Evolutionary conservation across 2,329 filamentous ascomycete genomes (phyloP), one percentile per base, ranked within the genome.

Genomic region (Fusarium cyanostomum): DNA sequence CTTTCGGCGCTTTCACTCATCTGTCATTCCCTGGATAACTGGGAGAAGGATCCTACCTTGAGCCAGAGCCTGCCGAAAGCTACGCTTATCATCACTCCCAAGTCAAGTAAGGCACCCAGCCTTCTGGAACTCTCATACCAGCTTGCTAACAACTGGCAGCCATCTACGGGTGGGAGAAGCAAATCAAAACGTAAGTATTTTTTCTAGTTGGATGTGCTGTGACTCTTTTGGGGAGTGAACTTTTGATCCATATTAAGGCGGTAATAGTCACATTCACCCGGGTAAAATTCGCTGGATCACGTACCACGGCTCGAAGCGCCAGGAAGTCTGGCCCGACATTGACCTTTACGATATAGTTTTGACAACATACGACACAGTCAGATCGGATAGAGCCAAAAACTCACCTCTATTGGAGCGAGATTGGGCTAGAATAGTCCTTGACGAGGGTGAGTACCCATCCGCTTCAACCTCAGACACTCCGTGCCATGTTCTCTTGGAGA

Each of bases 301-400:
- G 10, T 46, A 46, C 18, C 43, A 46, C 43, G 43, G 43, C 7
- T 33, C 30, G 30, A 46, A 15, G 7, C 12, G 18, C 7, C 35
- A n/a, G 8, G 27, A 21, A 27, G n/a, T 30, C 13, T 50, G 27
- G 26, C 15, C 9, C n/a, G 13, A 33, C 12, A 21, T 45, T 10
- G 43, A 26, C 12, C 30, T 24, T 11, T 50, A 51, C 16, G 45
- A 56, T 16, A 38, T 56, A 10, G 24, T 56, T 10, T 33, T 56
- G 9, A 56, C 45, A 31, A 56, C 38, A n/a, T 56, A 56, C 11
- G 45, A 51, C 43, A 45, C 43, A 34, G 9, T 45, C 43, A 45
- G 28, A 26, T 45, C 43, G 13, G 43, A 34, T 31, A 34, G 43
- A n/a, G 43, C 30, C 13, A 34, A 45, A 34, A 28, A 13, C 21